These are phyloP conservation scores for Ichthyophthirius multifiliis DNA, from an alignment of 169 alveolate species.

Conservation along the genomic window DNA sequence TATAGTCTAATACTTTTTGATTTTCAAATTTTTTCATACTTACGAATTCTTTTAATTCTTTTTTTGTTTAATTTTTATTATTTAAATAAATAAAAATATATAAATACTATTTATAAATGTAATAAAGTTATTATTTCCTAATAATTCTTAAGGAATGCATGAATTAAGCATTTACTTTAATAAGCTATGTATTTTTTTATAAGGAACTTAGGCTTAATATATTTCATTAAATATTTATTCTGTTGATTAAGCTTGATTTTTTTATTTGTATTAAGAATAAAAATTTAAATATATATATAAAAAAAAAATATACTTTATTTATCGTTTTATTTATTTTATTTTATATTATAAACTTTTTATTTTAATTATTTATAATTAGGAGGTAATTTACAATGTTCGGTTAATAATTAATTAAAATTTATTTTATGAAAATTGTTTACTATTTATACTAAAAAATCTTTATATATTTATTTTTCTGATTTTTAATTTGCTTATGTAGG, in stretches of 20 bases:
- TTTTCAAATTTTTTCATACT: conserved; percentile 29
- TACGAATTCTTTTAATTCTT: background rate
- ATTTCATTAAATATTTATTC: background rate
- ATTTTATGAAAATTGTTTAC: background rate
- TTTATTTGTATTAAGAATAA: no score
- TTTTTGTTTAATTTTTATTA: no score
- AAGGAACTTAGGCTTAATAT: background rate
- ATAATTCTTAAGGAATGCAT: conserved; percentile 20
- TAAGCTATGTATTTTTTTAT: background rate
- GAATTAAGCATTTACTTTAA: background rate
- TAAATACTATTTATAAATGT: background rate
- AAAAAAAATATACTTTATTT: background rate
- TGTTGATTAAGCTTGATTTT: background rate
- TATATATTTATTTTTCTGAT: background rate
- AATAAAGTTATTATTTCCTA: conserved; percentile 16
- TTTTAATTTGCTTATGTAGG: background rate
- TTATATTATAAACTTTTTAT: background rate
- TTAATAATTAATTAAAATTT: background rate
- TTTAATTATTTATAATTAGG: conserved; percentile 19
- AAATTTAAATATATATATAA: background rate
- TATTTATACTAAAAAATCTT: background rate
- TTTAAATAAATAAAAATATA: background rate
- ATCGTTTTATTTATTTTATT: background rate
- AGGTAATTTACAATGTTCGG: background rate
- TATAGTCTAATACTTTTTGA: conserved; percentile 11